Evolutionary conservation across 441 rosid genomes (phyloP), one percentile per base, ranked within the genome.

Genomic region (Pelargonium myrrhifolium): DNA sequence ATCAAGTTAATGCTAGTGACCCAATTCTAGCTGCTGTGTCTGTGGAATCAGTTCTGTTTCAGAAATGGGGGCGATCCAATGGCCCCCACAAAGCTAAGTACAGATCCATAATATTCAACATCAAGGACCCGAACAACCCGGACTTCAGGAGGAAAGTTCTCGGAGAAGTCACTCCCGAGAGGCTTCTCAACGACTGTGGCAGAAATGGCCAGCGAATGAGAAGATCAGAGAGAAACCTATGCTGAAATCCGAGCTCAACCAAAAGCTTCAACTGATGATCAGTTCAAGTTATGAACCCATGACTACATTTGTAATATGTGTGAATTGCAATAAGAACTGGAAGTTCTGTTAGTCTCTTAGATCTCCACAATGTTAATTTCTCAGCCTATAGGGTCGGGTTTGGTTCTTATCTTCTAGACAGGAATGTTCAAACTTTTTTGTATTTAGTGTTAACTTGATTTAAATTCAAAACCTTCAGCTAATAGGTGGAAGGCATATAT

Each of bases 231-330:
- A 63, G 66, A 79, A 77, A 21, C 81, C 81, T 0, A 22, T 77
- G 37, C 43, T 49, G 2, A 68, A 69, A 14, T 71, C 80, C 31
- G 71, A 75, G 66, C 47, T 66, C 71, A 60, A 3, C 76, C 28
- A 1, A 66, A 62, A 60, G 78, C 78, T 60, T 79, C 85, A 18
- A 77, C 78, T 1, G 78, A 79, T 71, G n/a, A n/a, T n/a, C 76
- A 72, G 47, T 79, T 79, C 75, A 75, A 69, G 73, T 77, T 80
- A 79, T 59, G 83, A 82, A 64, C 83, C 85, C 0, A 82, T 79
- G 81, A 79, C 81, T 10, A 79, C 81, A 1, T 69, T 60, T 18
- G 78, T 79, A 7, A 79, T 81, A 0, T 82, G 85, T 35, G 73
- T 73, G 12, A 67, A 73, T 64, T 82, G 80, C 71, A 66, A 69